A percentile compares a stretch with the other conserved stretches of the same genome.
phyloP scores from a whole-genome alignment of 108 stramenopile species.

The Stephanodiscus triporus region DNA sequence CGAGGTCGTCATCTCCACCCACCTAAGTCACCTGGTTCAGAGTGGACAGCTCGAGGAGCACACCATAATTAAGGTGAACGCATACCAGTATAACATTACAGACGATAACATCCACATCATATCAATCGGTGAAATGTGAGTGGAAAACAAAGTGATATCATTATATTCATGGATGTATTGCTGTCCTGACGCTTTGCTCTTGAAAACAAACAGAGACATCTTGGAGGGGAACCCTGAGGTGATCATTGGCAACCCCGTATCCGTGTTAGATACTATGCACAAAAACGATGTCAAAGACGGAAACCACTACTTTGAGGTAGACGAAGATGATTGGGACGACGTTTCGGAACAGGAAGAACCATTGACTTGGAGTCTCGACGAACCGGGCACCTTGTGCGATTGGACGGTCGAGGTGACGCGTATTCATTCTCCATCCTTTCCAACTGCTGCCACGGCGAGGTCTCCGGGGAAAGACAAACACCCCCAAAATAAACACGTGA shows the following conservation, averaged over 20 bases:
- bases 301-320: conserved; percentile 42
- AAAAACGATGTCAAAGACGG: conserved; percentile 33
- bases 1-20: conserved; percentile 51
- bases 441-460: neutral
- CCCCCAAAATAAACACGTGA: conserved; percentile 8
- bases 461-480: conserved; percentile 9
- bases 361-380: conserved; percentile 47
- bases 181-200: no score
- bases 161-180: no score
- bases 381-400: conserved; percentile 42
- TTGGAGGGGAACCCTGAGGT: conserved; percentile 22
- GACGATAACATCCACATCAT: conserved; percentile 56
- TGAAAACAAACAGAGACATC: conserved; percentile 10
- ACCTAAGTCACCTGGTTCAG: conserved; percentile 37
- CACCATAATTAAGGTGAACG: conserved; percentile 30
- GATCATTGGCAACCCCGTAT: conserved; percentile 36
- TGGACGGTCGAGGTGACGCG: conserved; percentile 48
- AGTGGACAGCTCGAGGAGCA: conserved; percentile 37
- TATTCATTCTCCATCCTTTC: conserved; percentile 4
- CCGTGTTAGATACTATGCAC: conserved; percentile 42
- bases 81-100: conserved; percentile 52
- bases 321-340: conserved; percentile 49
- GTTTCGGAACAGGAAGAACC: conserved; percentile 40
- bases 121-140: conserved; percentile 20
- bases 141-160: neutral